phyloP scores from a whole-genome alignment of 2,329 filamentous ascomycete species.

The Curvularia eragrostidis region DNA sequence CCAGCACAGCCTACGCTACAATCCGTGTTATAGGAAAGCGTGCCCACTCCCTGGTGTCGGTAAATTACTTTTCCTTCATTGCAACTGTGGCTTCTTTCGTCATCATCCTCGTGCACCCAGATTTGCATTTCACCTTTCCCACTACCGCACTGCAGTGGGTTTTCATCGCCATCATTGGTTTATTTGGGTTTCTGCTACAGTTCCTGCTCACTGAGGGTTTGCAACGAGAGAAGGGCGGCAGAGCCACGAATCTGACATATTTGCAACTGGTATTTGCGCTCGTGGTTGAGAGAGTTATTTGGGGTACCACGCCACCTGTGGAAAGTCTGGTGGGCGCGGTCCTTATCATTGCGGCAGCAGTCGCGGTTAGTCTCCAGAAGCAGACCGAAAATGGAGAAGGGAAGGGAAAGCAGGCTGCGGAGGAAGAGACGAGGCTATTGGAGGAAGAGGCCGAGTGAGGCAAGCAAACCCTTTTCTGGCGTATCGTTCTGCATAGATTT shows the following conservation, averaged over 20 bases:
- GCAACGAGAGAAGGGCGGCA: slow-evolving; percentile 67
- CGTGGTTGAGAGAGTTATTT: slow-evolving; percentile 66
- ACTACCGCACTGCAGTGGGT: slow-evolving; percentile 64
- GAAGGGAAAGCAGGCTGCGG: slow-evolving; percentile 14
- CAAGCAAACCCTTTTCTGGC: not conserved
- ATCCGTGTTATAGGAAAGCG: slow-evolving; percentile 80
- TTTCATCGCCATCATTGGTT: slow-evolving; percentile 70
- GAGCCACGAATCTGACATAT: slow-evolving; percentile 69
- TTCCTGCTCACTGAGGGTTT: slow-evolving; percentile 79
- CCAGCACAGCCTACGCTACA: slow-evolving; percentile 72
- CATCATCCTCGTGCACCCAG: slow-evolving; percentile 63
- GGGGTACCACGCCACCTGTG: slow-evolving; percentile 39
- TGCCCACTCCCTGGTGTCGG: slow-evolving; percentile 66
- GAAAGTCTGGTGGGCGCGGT: slow-evolving; percentile 34
- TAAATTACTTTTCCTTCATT: slow-evolving; percentile 78
- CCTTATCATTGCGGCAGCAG: slow-evolving; percentile 35
- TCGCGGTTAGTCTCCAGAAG: slow-evolving; percentile 38
- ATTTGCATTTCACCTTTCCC: slow-evolving; percentile 63
- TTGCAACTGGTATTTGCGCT: slow-evolving; percentile 71
- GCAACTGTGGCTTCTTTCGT: slow-evolving; percentile 69
- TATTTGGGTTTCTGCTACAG: slow-evolving; percentile 80
- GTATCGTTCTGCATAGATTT: not conserved
- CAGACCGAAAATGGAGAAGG: slow-evolving; percentile 11
- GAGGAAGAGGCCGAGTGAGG: slow-evolving; percentile 10
- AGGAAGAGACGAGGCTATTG: slow-evolving; percentile 36